Evolutionary conservation across 352 stramenopile genomes (phyloP).

Genomic region (Pythium apleroticum): DNA sequence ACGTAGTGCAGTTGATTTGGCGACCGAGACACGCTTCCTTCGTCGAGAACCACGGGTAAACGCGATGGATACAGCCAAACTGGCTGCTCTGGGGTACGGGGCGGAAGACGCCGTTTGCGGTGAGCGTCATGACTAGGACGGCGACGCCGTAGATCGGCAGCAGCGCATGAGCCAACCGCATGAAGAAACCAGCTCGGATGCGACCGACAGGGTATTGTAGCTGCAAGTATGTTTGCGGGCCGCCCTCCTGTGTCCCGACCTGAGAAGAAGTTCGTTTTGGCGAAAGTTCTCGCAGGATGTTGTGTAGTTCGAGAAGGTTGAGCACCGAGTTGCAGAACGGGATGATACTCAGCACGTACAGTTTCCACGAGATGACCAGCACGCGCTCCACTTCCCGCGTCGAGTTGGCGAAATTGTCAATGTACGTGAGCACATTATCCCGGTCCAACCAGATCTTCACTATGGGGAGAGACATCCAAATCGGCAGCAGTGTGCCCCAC

Average conservation of each 20-base stretch:
- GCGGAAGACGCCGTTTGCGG: not conserved
- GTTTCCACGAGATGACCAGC: constrained; percentile 2
- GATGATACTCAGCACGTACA: constrained; percentile 12
- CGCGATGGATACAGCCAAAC: constrained; percentile 5
- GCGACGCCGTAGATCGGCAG: constrained; percentile 6
- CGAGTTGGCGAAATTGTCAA: not conserved
- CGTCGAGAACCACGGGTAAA: constrained; percentile 22
- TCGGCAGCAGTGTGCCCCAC: constrained; percentile 22
- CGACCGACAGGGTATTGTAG: not conserved
- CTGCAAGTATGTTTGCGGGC: not conserved
- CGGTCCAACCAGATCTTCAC: not conserved
- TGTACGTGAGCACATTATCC: not conserved
- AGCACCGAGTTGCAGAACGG: constrained; percentile 18
- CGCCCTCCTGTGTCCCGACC: not conserved
- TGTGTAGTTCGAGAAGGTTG: constrained; percentile 5
- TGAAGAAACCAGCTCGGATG: not conserved
- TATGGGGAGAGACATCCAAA: constrained; percentile 27
- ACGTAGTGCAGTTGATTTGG: constrained; percentile 4
- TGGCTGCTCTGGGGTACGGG: not conserved
- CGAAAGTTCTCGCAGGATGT: not conserved
- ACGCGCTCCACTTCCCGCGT: constrained; percentile 14
- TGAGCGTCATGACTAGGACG: not conserved
- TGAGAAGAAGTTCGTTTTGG: not conserved
- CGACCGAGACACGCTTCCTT: constrained; percentile 19
- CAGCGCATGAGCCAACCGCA: not conserved